phyloP scores from a whole-genome alignment of 1,284 basidiomycete species.

The Fomitopsis pinicola region DNA sequence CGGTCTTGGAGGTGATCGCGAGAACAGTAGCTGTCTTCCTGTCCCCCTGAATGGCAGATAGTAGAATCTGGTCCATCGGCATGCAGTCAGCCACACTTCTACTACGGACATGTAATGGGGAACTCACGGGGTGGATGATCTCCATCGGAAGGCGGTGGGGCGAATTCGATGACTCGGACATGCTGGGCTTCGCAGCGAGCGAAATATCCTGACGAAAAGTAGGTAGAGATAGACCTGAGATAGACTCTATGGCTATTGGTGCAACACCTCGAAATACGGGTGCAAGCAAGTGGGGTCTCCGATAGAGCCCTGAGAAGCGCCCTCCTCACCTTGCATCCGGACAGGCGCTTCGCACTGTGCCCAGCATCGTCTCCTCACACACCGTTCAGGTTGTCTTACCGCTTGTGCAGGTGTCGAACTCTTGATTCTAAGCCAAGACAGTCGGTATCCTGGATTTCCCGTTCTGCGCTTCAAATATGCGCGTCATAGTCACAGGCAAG shows the following conservation, averaged over 20 bases:
- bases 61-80: not conserved
- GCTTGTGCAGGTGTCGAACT: too few relatives aligned
- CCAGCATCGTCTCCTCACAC: too few relatives aligned
- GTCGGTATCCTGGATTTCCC: too few relatives aligned
- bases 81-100: not conserved
- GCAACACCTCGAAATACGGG: too few relatives aligned
- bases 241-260: not conserved
- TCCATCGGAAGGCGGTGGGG: not conserved
- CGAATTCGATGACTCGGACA: not conserved
- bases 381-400: too few relatives aligned
- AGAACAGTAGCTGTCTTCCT: not conserved
- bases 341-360: too few relatives aligned
- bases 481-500: slow-evolving; percentile 51
- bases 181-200: not conserved
- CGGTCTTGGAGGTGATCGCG: not conserved
- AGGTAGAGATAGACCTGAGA: not conserved
- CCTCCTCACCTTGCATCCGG: too few relatives aligned
- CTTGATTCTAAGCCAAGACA: too few relatives aligned
- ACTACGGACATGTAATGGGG: not conserved
- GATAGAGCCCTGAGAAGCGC: too few relatives aligned
- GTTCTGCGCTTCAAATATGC: slow-evolving; percentile 17
- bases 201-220: not conserved
- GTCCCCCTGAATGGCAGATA: not conserved
- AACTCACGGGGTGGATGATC: not conserved
- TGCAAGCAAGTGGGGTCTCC: too few relatives aligned